Conservation (phyloP, 164 flowering plant species). For the Macadamia integrifolia region DNA sequence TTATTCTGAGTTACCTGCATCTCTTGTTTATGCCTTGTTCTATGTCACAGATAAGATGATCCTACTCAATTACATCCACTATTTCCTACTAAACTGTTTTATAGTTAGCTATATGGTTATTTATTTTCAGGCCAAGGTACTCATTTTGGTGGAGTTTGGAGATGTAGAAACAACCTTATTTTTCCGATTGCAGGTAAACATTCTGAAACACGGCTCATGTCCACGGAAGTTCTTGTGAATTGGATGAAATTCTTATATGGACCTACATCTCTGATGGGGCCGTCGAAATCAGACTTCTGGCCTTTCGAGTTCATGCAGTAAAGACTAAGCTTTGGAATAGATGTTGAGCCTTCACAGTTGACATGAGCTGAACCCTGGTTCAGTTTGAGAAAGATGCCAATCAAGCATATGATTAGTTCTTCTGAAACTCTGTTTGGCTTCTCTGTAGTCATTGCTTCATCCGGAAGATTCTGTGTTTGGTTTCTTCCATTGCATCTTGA, state of each 20-base stretch:
- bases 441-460: conserved; percentile 18
- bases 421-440: conserved; percentile 70
- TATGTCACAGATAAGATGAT: no score
- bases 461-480: conserved; percentile 11
- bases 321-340: conserved; percentile 41
- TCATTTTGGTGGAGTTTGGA: neutral
- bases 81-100: neutral
- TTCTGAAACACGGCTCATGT: conserved; percentile 34
- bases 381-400: conserved; percentile 56
- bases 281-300: conserved; percentile 35
- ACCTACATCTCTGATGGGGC: conserved; percentile 40
- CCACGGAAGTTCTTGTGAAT: conserved; percentile 52
- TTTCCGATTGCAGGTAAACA: conserved; percentile 34
- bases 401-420: conserved; percentile 65
- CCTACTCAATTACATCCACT: no score
- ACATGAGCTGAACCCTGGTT: conserved; percentile 25
- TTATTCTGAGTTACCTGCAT: no score
- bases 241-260: conserved; percentile 64
- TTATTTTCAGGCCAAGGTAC: neutral
- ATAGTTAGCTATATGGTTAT: neutral
- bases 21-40: no score
- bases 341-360: conserved; percentile 34
- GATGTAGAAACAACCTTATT: conserved; percentile 38
- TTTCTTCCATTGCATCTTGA: conserved; percentile 16
- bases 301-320: conserved; percentile 63